A percentile compares a stretch with the other conserved stretches of the same genome.
These are phyloP conservation scores for Ogataea minuta DNA, from an alignment of 805 yeast genomes.

Conservation along the genomic window DNA sequence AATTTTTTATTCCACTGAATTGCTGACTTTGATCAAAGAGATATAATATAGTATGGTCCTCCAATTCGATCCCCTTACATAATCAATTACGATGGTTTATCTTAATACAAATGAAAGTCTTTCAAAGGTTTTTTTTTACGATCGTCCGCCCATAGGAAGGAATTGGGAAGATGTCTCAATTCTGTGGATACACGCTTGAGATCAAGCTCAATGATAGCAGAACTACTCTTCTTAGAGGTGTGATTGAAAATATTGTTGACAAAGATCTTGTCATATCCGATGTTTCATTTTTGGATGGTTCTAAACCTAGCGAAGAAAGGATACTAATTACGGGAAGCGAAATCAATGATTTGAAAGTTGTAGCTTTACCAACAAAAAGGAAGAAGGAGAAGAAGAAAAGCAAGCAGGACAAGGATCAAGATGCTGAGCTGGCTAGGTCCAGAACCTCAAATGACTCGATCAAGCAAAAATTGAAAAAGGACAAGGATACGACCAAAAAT, in stretches of 20 bases:
- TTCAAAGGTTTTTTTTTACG: constrained; percentile 1
- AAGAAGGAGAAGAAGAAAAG: constrained; percentile 25
- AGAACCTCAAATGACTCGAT: constrained; percentile 10
- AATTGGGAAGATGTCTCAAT: constrained; percentile 34
- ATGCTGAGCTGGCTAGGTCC: constrained; percentile 7
- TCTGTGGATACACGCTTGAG: constrained; percentile 46
- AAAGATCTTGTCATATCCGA: constrained; percentile 29
- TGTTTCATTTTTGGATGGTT: constrained; percentile 33
- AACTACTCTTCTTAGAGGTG: constrained; percentile 26
- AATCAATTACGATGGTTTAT: neutral
- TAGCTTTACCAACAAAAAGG: constrained; percentile 46
- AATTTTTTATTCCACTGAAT: no score
- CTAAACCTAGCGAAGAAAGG: constrained; percentile 21
- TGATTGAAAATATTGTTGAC: constrained; percentile 24
- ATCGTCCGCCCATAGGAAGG: no score
- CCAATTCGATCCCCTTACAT: neutral
- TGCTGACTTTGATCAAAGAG: no score
- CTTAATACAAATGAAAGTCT: neutral
- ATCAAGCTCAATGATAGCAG: constrained; percentile 40
- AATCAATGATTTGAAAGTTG: constrained; percentile 55
- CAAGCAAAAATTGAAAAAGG: constrained; percentile 18
- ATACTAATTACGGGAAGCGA: constrained; percentile 34
- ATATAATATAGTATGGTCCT: no score
- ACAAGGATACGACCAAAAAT: constrained; percentile 16
- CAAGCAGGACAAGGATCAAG: constrained; percentile 12